Conservation (phyloP, 129 eudicot species). For the Apium graveolens region DNA sequence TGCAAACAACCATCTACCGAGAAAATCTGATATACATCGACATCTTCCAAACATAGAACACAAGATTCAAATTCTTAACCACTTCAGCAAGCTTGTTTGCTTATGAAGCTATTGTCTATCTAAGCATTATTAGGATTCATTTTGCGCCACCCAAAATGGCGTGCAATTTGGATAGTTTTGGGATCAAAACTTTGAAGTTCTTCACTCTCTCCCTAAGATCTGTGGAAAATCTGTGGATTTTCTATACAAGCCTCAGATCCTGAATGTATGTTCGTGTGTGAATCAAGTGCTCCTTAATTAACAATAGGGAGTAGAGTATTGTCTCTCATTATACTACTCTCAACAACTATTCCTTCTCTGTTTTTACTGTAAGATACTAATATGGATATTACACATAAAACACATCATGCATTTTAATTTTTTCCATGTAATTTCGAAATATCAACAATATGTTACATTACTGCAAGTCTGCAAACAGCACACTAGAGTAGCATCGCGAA, state of each 20-base stretch:
- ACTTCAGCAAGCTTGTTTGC: conserved; percentile 27
- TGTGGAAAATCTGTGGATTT: too few species aligned
- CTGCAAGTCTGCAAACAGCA: conserved; percentile 3
- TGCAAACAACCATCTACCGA: conserved; percentile 49
- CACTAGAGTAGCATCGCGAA: not conserved
- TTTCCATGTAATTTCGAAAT: not conserved
- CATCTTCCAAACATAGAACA: conserved; percentile 67
- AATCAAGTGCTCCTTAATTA: too few species aligned
- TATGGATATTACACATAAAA: not conserved
- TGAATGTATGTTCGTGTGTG: too few species aligned
- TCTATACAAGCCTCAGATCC: too few species aligned
- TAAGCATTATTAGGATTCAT: too few species aligned
- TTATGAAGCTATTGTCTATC: conserved; percentile 56
- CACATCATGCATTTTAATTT: not conserved
- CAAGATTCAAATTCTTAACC: conserved; percentile 35
- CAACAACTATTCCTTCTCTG: too few species aligned
- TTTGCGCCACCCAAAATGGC: too few species aligned
- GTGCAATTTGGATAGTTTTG: too few species aligned
- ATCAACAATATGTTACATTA: conserved; percentile 6
- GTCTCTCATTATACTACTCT: too few species aligned
- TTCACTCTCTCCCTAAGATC: too few species aligned
- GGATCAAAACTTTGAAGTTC: too few species aligned
- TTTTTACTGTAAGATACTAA: not conserved
- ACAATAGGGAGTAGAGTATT: too few species aligned
- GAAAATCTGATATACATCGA: conserved; percentile 29